Evolutionary conservation across 164 flowering plant genomes (phyloP), one percentile per base, ranked within the genome.

Genomic region (Aristolochia californica): DNA sequence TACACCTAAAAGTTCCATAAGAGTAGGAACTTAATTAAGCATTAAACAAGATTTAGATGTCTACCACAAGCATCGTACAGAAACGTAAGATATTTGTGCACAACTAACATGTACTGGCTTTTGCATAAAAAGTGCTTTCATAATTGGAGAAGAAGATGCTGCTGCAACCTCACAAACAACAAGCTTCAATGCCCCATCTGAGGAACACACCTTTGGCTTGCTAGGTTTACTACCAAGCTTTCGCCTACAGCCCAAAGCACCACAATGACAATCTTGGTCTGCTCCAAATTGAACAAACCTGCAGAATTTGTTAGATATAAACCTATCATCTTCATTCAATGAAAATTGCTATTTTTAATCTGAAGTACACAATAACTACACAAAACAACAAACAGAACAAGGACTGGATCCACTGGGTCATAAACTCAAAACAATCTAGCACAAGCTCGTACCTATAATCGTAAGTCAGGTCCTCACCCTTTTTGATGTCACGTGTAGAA

Each of bases 231-330:
- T 91, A 27, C 99, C 99, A 44, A 94, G 80, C 76, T 90, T 88
- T 54, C 71, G 66, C 70, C 93, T 78, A 68, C 99, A 94, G 57
- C 81, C 79, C 24, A 22, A 62, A 63, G 97, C 93, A 68, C 96
- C 95, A 76, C 99, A 94, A 58, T 84, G 72, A 77, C 99, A 94
- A 79, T 80, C 87, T 74, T 94, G 97, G 80, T 94, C 97, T 74
- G 96, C 96, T 71, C 99, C 99, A 82, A 94, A 94, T 60, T 94
- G 99, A 68, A 94, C 97, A 81, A 94, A 94, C 84, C 99, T 94
- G 93, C 85, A 64, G 65, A 58, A 65, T 48, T 66, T 64, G 62
- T 85, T 75, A 81, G 80, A 73, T 30, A 53, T 45, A 12, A 18
- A 12, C 3, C 20, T 8, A 18, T 23, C 28, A 48, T n/a, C 2